phyloP scores from a whole-genome alignment of 768 basidiomycete genomes.

The Termitomyces heimii region DNA sequence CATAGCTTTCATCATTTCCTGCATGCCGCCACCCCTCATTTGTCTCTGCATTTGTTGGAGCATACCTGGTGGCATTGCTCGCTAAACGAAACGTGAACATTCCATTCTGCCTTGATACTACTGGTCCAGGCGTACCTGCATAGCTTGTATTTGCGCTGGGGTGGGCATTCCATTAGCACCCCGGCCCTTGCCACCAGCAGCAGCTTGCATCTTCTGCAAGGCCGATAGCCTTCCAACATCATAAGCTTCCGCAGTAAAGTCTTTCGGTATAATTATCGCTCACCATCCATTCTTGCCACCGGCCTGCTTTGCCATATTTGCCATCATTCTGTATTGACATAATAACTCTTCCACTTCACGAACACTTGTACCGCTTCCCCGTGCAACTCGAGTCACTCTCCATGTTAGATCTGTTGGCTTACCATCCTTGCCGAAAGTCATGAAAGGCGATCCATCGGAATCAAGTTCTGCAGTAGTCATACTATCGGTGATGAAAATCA shows the following conservation, averaged over 20 bases:
- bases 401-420: constrained; percentile 85
- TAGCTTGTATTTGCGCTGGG: constrained; percentile 88
- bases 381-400: constrained; percentile 85
- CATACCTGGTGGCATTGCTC: constrained; percentile 93
- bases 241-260: background rate
- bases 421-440: constrained; percentile 77
- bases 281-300: constrained; percentile 96
- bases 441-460: constrained; percentile 89
- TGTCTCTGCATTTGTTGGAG: constrained; percentile 89
- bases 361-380: constrained; percentile 91
- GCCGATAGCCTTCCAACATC: constrained; percentile 58
- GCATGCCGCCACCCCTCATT: constrained; percentile 79
- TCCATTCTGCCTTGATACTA: constrained; percentile 8
- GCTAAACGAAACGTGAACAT: constrained; percentile 33
- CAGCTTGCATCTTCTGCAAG: constrained; percentile 91
- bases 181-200: constrained; percentile 79
- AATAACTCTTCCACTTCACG: constrained; percentile 97
- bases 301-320: constrained; percentile 96
- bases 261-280: constrained; percentile 18
- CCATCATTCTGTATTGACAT: constrained; percentile 98
- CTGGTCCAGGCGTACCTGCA: constrained; percentile 57
- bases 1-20: constrained; percentile 98
- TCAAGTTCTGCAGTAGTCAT: constrained; percentile 94
- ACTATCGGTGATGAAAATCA: constrained; percentile 98
- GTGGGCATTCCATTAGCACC: constrained; percentile 88